phyloP scores from a whole-genome alignment of 345 rosid species.

The Citrus reticulata region DNA sequence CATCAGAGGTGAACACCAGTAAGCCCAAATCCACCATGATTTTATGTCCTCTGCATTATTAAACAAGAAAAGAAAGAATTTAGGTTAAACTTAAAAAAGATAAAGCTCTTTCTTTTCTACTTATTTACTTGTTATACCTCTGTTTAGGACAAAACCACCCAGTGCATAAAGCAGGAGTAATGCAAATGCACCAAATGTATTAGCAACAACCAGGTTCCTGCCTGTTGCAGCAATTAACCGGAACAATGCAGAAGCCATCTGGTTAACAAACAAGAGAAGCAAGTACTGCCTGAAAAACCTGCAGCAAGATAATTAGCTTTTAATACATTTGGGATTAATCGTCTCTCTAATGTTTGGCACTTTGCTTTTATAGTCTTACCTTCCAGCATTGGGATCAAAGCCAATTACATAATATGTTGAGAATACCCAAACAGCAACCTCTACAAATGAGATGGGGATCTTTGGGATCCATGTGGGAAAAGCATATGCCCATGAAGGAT shows the following conservation, averaged over 20 bases:
- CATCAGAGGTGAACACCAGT: not conserved
- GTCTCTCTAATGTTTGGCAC: not conserved
- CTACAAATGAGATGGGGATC: not conserved
- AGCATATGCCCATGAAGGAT: not conserved
- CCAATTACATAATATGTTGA: not conserved
- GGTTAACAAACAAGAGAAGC: not conserved
- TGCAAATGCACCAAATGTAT: not conserved
- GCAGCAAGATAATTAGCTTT: not conserved
- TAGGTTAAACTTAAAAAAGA: not conserved
- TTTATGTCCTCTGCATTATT: not conserved
- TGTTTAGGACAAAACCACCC: not conserved
- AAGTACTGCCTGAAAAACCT: not conserved
- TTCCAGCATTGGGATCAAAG: not conserved
- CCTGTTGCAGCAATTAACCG: not conserved
- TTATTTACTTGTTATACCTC: not conserved
- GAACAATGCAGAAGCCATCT: not conserved
- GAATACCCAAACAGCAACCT: not conserved
- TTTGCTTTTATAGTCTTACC: not conserved
- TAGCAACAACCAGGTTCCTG: not conserved
- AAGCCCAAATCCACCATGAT: not conserved
- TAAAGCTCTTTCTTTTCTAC: too few species aligned
- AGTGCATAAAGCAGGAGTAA: not conserved
- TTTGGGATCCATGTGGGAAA: not conserved
- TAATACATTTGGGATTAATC: not conserved
- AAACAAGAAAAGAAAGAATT: not conserved